Conservation (phyloP, 148 eudicot species). For the Rhododendron molle region DNA sequence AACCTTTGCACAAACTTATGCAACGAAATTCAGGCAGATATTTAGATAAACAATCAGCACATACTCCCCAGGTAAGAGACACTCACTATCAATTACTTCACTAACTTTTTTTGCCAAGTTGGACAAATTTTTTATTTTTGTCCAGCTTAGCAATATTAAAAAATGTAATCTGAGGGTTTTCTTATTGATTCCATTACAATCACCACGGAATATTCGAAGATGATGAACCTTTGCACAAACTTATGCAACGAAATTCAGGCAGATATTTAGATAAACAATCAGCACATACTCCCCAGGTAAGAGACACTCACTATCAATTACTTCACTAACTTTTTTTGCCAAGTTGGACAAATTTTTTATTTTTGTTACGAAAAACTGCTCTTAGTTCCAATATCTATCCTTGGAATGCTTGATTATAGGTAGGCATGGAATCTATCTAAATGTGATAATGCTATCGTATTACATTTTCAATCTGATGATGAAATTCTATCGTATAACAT, state of each 20-base stretch:
- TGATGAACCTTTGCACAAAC: constrained; percentile 65
- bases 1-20: constrained; percentile 58
- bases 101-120: neutral
- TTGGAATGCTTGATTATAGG: neutral
- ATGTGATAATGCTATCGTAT: neutral
- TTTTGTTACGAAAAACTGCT: too few species aligned
- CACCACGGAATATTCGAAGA: constrained; percentile 69
- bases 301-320: neutral
- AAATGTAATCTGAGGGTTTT: constrained; percentile 39
- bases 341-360: neutral
- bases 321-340: neutral
- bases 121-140: neutral
- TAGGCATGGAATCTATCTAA: neutral
- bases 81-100: neutral
- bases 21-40: constrained; percentile 65
- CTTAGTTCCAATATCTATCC: neutral
- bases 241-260: constrained; percentile 62
- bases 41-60: constrained; percentile 72
- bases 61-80: constrained; percentile 69
- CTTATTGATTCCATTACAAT: constrained; percentile 60
- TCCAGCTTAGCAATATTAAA: too few species aligned
- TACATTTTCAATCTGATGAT: neutral
- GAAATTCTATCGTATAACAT: neutral
- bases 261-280: constrained; percentile 73
- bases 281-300: constrained; percentile 80